phyloP scores from a whole-genome alignment of 768 basidiomycete species.

The Lactarius akahatsu region DNA sequence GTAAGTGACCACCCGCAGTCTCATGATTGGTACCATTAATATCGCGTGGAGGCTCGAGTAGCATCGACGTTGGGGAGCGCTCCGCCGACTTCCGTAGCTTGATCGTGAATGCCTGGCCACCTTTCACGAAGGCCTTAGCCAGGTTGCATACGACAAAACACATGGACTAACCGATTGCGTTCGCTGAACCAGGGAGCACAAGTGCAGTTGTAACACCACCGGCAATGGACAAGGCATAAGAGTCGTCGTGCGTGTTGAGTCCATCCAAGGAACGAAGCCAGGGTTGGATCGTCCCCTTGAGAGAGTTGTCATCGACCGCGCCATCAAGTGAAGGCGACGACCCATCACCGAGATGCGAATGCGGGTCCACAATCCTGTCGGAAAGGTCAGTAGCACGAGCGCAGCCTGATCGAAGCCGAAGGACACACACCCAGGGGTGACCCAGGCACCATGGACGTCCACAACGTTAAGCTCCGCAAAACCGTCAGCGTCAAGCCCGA shows the following conservation, averaged over 20 bases:
- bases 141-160: background rate
- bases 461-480: slow-evolving; percentile 42
- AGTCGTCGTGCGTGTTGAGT: slow-evolving; percentile 79
- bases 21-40: slow-evolving; percentile 53
- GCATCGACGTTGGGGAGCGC: slow-evolving; percentile 68
- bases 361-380: slow-evolving; percentile 45
- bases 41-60: slow-evolving; percentile 71
- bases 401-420: background rate
- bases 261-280: slow-evolving; percentile 78
- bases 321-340: slow-evolving; percentile 34
- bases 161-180: slow-evolving; percentile 19
- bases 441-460: slow-evolving; percentile 69
- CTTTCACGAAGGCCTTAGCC: slow-evolving; percentile 35
- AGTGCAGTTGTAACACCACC: slow-evolving; percentile 81
- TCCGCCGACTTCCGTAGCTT: slow-evolving; percentile 75
- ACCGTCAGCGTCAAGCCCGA: slow-evolving; percentile 28
- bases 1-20: slow-evolving; percentile 42
- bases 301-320: slow-evolving; percentile 45
- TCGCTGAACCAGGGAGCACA: slow-evolving; percentile 70
- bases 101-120: slow-evolving; percentile 75
- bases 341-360: slow-evolving; percentile 48
- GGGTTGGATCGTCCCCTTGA: slow-evolving; percentile 50
- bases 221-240: slow-evolving; percentile 65
- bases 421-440: slow-evolving; percentile 61
- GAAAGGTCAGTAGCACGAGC: background rate